Conservation (phyloP, 306 rosid genomes). For the Acacia confusa region DNA sequence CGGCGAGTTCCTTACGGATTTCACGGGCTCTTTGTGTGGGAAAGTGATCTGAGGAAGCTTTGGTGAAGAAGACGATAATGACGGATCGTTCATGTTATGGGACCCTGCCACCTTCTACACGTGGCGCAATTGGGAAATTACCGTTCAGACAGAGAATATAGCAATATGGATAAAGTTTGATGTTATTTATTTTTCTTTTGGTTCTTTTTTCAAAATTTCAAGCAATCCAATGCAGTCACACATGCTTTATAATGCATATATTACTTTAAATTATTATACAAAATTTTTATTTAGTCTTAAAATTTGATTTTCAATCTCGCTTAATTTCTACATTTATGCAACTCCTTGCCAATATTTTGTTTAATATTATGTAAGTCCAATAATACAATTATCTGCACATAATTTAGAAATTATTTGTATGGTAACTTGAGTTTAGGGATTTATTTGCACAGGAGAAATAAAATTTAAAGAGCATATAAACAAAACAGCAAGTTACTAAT, state of each 20-base stretch:
- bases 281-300: neutral
- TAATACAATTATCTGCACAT: too few relatives aligned
- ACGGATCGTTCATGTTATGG: neutral
- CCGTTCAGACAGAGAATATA: slow-evolving; percentile 12
- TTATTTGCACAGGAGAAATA: too few relatives aligned
- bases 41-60: slow-evolving; percentile 47
- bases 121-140: neutral
- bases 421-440: too few relatives aligned
- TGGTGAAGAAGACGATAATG: neutral
- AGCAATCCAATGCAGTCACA: neutral
- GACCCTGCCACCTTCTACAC: neutral
- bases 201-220: neutral
- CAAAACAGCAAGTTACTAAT: too few relatives aligned
- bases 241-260: neutral
- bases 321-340: too few relatives aligned
- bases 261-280: too few relatives aligned
- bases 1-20: slow-evolving; percentile 86
- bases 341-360: too few relatives aligned
- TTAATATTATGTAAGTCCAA: too few relatives aligned
- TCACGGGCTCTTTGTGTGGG: slow-evolving; percentile 80
- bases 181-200: neutral
- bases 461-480: too few relatives aligned
- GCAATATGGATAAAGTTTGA: neutral
- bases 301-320: too few relatives aligned
- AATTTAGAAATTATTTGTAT: too few relatives aligned